Conservation (phyloP, 306 rosid species). For the Fagus crenata region DNA sequence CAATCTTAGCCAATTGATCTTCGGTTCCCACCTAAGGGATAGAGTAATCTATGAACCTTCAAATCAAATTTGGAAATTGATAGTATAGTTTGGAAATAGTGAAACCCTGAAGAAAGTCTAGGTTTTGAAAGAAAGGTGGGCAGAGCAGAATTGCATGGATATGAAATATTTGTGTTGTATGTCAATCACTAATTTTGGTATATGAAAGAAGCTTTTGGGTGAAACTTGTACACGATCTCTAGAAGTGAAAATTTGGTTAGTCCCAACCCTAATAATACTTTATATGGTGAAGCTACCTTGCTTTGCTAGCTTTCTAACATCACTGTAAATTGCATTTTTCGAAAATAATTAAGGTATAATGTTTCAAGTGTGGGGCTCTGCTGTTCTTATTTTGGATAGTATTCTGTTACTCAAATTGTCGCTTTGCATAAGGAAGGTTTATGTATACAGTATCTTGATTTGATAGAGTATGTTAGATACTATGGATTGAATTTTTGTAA, state of each 20-base stretch:
- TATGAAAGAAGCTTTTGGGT: neutral
- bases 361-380: neutral
- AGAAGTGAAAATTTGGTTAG: neutral
- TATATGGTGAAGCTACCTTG: neutral
- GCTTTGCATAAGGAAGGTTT: constrained; percentile 4
- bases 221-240: neutral
- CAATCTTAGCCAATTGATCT: neutral
- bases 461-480: neutral
- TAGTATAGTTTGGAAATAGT: neutral
- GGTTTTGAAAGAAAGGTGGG: neutral
- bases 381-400: neutral
- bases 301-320: neutral
- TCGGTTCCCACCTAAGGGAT: neutral
- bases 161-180: neutral
- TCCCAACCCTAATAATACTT: neutral
- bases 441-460: neutral
- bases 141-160: neutral
- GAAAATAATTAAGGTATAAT: no score
- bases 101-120: neutral
- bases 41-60: neutral
- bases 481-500: constrained; percentile 15
- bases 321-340: no score
- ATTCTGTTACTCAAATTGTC: constrained; percentile 4
- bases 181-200: neutral
- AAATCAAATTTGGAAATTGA: neutral